These are phyloP conservation scores for Lactarius sp. DNA, from an alignment of 768 basidiomycete genomes.

Conservation along the genomic window DNA sequence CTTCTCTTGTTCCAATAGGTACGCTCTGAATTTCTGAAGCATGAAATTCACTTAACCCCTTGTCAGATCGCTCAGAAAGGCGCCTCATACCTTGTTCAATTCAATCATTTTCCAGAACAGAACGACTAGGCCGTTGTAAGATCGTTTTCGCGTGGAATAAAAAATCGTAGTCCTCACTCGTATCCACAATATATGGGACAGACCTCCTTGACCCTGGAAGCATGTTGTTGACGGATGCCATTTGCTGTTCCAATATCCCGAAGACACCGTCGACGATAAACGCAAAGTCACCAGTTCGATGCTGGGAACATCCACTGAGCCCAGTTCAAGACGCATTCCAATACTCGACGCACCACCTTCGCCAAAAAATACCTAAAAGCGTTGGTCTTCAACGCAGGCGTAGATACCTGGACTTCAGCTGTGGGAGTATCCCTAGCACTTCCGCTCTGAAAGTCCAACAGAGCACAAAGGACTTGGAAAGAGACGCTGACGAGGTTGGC, in stretches of 20 bases:
- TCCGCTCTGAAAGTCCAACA: slow-evolving; percentile 80
- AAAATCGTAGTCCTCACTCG: slow-evolving; percentile 44
- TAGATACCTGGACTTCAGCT: slow-evolving; percentile 42
- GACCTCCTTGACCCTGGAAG: slow-evolving; percentile 84
- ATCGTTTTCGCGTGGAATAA: not conserved
- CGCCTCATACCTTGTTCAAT: slow-evolving; percentile 68
- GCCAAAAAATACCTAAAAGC: slow-evolving; percentile 89
- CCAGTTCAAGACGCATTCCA: not conserved
- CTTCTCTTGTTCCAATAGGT: slow-evolving; percentile 75
- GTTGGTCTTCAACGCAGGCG: slow-evolving; percentile 68
- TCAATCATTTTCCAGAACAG: slow-evolving; percentile 92
- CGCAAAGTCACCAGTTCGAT: slow-evolving; percentile 83
- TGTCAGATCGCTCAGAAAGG: not conserved
- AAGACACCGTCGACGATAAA: slow-evolving; percentile 75
- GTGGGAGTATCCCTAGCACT: slow-evolving; percentile 51
- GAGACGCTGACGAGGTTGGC: slow-evolving; percentile 67
- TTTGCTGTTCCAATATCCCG: slow-evolving; percentile 68
- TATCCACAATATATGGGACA: slow-evolving; percentile 78
- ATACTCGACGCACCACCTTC: slow-evolving; percentile 39
- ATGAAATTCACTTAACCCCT: slow-evolving; percentile 2
- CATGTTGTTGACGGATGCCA: slow-evolving; percentile 64
- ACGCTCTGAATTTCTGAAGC: slow-evolving; percentile 82
- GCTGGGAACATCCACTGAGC: slow-evolving; percentile 41
- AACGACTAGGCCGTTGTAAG: slow-evolving; percentile 45
- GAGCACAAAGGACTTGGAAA: slow-evolving; percentile 69